Base-by-base conservation (phyloP, 202 grass and related monocot genomes). In the Cymbopogon flexuosus region DNA sequence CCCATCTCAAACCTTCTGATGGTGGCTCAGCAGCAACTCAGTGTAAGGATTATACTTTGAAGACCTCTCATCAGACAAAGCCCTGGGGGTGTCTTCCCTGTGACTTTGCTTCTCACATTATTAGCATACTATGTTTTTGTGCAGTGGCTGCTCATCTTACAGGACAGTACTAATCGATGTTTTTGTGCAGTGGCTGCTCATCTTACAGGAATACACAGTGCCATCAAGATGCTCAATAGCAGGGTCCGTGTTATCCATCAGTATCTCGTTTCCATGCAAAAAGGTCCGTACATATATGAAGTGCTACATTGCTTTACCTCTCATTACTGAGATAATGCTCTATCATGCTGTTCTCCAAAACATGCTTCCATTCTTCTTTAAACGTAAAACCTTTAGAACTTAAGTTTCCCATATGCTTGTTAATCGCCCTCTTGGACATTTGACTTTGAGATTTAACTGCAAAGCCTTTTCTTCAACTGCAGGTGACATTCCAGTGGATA, bases 111-210 rank as follows among this genome's bases (percentile, higher is more conserved):
- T 5, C 27, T 47, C 29, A 75, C 76, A 70, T 56, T 11, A 30
- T 69, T 2, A 10, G 34, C 41, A 70, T 78, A 81, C 46, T 49
- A 60, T 9, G 7, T 76, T 18, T 70, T 80, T 83, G 62, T 84
- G 3, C 90, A 99, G 96, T 96, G 96, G 92, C 96, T 79, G 96
- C 96, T 88, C 92, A 99, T 96, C 96, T 99, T 86, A 96, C 96
- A 52, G 90, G 8, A 51, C 22, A 68, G 61, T 29, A 73, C 77
- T 92, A 77, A 93, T 79, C 52, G 27, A 87, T 72, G 64, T 81
- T 33, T 72, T 84, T 89, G 68, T 68, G 58, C 90, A 99, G 96
- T 96, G 96, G 92, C 96, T 79, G 96, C 96, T 88, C 92, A 99
- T 96, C 96, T 99, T 86, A 96, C 96, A 52, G 90, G 96, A 62